Percentiles rank a stretch among this genome's conserved stretches.
Conservation (phyloP, 1,284 basidiomycete genomes). For the Anthracocystis panici-leucophaei region DNA sequence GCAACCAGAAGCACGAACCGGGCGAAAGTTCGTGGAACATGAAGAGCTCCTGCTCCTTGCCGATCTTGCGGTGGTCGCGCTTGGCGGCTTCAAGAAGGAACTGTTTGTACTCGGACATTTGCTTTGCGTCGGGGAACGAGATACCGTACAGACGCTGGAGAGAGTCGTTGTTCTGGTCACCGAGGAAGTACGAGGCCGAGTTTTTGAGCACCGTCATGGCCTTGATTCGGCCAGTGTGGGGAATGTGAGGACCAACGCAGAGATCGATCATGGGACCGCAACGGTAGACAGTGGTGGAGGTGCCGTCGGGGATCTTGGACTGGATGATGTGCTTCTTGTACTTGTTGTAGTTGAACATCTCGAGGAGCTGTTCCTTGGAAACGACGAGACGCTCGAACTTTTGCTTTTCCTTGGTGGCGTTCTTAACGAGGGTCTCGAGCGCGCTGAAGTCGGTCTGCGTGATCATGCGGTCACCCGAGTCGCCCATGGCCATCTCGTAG, state of each 20-base stretch:
- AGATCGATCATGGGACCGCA: constrained; percentile 99
- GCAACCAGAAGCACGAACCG: constrained; percentile 95
- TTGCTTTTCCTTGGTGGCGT: constrained; percentile 94
- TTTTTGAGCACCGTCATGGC: constrained; percentile 75
- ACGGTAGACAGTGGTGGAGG: constrained; percentile 96
- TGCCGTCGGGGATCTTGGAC: constrained; percentile 94
- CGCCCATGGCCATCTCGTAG: constrained; percentile 86
- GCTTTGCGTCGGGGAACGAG: constrained; percentile 98
- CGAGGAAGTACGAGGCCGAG: constrained; percentile 98
- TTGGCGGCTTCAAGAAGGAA: constrained; percentile 97
- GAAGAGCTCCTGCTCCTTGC: constrained; percentile 85
- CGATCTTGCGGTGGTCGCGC: constrained; percentile 88
- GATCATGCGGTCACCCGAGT: constrained; percentile 63
- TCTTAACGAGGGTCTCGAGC: constrained; percentile 88
- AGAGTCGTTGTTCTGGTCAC: constrained; percentile 91
- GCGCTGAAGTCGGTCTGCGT: constrained; percentile 82
- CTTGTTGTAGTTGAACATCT: constrained; percentile 99
- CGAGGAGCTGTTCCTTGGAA: constrained; percentile 89
- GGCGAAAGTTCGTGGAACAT: constrained; percentile 98
- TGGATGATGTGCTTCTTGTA: constrained; percentile 98
- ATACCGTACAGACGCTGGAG: constrained; percentile 98
- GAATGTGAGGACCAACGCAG: constrained; percentile 96
- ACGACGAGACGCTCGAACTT: constrained; percentile 94
- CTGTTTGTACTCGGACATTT: constrained; percentile 92
- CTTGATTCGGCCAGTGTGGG: constrained; percentile 98